Base-by-base conservation (phyloP, 2,329 filamentous ascomycete genomes). In the Clarireedia monteithiana region DNA sequence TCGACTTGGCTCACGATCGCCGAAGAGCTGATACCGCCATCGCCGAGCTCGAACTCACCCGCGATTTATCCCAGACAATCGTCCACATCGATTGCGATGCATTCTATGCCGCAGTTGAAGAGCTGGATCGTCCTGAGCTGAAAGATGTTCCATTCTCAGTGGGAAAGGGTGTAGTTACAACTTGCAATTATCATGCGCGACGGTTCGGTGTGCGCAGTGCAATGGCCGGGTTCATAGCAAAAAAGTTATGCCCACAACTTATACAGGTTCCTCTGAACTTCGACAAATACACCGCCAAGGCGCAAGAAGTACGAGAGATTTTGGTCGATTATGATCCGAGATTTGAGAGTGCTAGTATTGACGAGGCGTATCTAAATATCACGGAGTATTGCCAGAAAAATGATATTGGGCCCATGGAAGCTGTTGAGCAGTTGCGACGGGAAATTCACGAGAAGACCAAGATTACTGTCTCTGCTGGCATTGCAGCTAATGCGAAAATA, bases 1-100 rank as follows among this genome's bases (percentile, higher is more conserved):
- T 88, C 2, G 89, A 96, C 64, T 74, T 96, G 30, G 82, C 82
- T 44, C 77, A 79, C 34, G 88, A 96, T 58, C 72, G 86, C 30
- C 84, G 88, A 46, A 83, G 83, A 57, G 91, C 89, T 20, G 91
- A 97, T 68, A 84, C 89, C 59, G 83, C 89, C 59, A 85, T 97
- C 53, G 77, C 84, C 0, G 84, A 92, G 64, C 79, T 96, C 20
- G 94, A 99, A 67, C 68, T 84, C 6, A 78, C 80, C 1, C 81
- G 94, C 48, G 91, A 97, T 67, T 75, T 99, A 38, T 86, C 85
- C 0, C 94, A 97, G 69, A 77, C 83, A 56, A 82, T 97, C 24
- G 86, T 97, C 0, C 94, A 99, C 68, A 81, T 97, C 48, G 94
- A 99, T 70, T 97, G 94, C 71, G 94, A 99, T 74, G 94, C 94